Conservation (phyloP, 768 basidiomycete species). For the Leccinum variicolor region DNA sequence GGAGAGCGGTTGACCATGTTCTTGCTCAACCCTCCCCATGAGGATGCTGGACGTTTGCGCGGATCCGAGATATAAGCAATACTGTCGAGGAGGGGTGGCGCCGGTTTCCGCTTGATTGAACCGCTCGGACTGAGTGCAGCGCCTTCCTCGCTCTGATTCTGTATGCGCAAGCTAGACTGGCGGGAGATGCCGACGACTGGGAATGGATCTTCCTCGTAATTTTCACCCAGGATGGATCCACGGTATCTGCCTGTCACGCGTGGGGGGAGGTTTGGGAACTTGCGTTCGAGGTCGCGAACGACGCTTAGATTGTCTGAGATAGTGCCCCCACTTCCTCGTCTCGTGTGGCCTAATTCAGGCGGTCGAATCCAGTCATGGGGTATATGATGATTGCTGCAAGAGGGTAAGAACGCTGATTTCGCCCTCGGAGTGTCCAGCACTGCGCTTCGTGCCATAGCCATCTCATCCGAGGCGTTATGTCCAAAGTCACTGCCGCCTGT, state of each 20-base stretch:
- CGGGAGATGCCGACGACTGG: conserved; percentile 24
- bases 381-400: neutral
- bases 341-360: conserved; percentile 6
- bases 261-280: conserved; percentile 52
- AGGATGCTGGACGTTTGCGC: conserved; percentile 7
- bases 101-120: conserved; percentile 31
- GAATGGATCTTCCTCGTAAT: conserved; percentile 21
- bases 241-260: conserved; percentile 29
- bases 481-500: conserved; percentile 2
- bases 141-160: conserved; percentile 14
- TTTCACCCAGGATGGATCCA: conserved; percentile 22
- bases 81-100: conserved; percentile 24
- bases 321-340: conserved; percentile 24
- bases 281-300: conserved; percentile 48
- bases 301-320: conserved; percentile 42
- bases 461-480: conserved; percentile 10
- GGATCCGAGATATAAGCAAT: conserved; percentile 7
- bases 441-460: conserved; percentile 1
- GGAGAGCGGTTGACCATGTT: neutral
- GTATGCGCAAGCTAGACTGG: conserved; percentile 17
- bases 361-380: conserved; percentile 11
- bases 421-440: conserved; percentile 8
- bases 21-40: conserved; percentile 26
- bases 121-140: conserved; percentile 13
- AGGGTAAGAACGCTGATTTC: conserved; percentile 8